Base-by-base conservation (phyloP, 495 filamentous ascomycete genomes). In the Neurospora tetraspora region DNA sequence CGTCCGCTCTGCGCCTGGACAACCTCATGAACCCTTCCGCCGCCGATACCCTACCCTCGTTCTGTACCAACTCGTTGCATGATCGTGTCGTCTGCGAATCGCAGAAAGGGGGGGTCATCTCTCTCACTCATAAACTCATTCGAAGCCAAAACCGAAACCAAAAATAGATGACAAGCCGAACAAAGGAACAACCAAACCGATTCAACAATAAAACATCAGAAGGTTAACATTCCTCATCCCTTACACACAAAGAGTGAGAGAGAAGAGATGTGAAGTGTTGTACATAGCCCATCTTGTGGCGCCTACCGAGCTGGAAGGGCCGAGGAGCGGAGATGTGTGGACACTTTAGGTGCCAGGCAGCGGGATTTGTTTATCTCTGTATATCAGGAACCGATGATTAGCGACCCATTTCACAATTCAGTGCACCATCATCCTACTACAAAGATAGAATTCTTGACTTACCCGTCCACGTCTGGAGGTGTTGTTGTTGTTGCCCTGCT, bases 401-500 rank as follows among this genome's bases (percentile, higher is more conserved):
- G 53, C 53, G 14, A 65, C 53, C 4, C 9, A 59, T 59, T 20
- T 12, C 4, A 59, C n/a, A 27, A 27, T 18, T 16, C 27, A 34
- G 47, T 31, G 20, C 47, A 27, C 47, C 23, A 14, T 59, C 47
- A 59, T 31, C 39, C 11, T 27, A 7, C 4, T 34, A 14, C 27
- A 34, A 36, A 31, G 14, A 18, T 14, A 3, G 23, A 14, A 34
- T 16, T 34, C 12, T 65, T 65, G 82, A 84, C 85, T 79, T 84
- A 87, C 86, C 76, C 86, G 82, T 82, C 85, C 85, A 72, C 86
- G 81, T 77, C 86, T 81, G 72, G 82, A 73, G 79, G 83, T 86
- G 76, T 82, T 83, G 72, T 81, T 61, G 27, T 53, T 53, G 47
- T 27, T 65, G 27, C 53, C 84, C 73, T 85, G 83, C 74, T 86